Evolutionary conservation across 768 basidiomycete species (phyloP).

Genomic region (Kwoniella dejecticola): DNA sequence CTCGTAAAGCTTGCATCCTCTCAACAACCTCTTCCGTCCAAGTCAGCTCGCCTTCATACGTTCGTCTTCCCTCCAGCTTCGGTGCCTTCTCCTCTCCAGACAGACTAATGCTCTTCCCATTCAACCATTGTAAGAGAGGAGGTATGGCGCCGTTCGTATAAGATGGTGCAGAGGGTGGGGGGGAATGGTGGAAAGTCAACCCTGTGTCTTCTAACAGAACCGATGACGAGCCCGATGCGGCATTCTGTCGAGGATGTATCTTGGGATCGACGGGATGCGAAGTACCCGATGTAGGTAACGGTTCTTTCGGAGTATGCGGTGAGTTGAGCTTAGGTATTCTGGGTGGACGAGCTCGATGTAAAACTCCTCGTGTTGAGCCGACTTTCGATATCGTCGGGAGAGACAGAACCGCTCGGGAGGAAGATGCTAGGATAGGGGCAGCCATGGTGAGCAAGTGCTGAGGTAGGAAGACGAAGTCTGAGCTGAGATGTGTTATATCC

Average conservation of each 20-base stretch:
- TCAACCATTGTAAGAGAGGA: slow-evolving; percentile 44
- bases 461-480: too few relatives aligned
- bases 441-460: neutral
- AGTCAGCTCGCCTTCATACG: slow-evolving; percentile 6
- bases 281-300: slow-evolving; percentile 47
- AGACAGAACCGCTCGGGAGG: slow-evolving; percentile 16
- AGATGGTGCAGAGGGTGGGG: slow-evolving; percentile 47
- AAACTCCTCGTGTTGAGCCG: slow-evolving; percentile 33
- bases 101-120: slow-evolving; percentile 30
- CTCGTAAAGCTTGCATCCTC: slow-evolving; percentile 40
- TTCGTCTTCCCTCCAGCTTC: slow-evolving; percentile 20
- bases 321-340: slow-evolving; percentile 38
- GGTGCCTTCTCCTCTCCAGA: slow-evolving; percentile 45
- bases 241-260: slow-evolving; percentile 6
- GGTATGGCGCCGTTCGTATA: slow-evolving; percentile 49
- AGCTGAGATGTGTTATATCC: neutral
- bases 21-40: slow-evolving; percentile 37
- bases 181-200: slow-evolving; percentile 49
- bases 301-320: slow-evolving; percentile 40
- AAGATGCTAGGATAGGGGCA: slow-evolving; percentile 18
- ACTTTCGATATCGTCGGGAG: neutral
- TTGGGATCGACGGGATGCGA: slow-evolving; percentile 32
- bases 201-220: slow-evolving; percentile 23
- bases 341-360: slow-evolving; percentile 51
- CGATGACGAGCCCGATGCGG: slow-evolving; percentile 3